Conservation (phyloP, 1,139 yeast species). For the Insectozyma bohioensis region DNA sequence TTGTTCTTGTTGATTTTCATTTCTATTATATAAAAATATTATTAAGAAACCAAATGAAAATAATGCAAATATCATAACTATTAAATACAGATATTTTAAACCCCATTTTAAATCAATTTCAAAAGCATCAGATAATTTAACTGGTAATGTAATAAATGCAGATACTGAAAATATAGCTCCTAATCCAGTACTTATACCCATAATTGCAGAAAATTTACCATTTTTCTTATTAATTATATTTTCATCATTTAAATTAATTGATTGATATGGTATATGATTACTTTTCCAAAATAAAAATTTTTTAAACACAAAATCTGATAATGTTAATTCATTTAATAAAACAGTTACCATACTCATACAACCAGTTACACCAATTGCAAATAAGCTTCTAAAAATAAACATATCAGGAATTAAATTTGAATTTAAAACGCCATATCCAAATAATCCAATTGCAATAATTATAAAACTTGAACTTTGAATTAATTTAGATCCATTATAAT, state of each 20-base stretch:
- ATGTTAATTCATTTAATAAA: constrained; percentile 53
- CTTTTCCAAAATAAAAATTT: constrained; percentile 25
- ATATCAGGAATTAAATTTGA: constrained; percentile 43
- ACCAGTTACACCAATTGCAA: constrained; percentile 59
- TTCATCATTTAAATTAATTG: background rate
- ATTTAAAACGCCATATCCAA: constrained; percentile 45
- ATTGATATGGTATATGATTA: constrained; percentile 3
- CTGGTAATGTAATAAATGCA: constrained; percentile 49
- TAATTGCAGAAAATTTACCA: constrained; percentile 59
- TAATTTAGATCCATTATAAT: constrained; percentile 50
- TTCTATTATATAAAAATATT: constrained; percentile 40
- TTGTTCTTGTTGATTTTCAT: constrained; percentile 4
- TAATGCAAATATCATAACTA: constrained; percentile 48
- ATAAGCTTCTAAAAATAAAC: constrained; percentile 50
- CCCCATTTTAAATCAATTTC: constrained; percentile 36
- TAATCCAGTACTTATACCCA: constrained; percentile 63
- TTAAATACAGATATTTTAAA: constrained; percentile 46
- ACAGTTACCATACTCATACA: constrained; percentile 51
- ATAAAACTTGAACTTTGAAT: constrained; percentile 50
- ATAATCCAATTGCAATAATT: constrained; percentile 45
- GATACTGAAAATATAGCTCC: constrained; percentile 67
- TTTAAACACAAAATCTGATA: constrained; percentile 40
- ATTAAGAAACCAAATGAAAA: constrained; percentile 37
- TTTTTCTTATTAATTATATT: constrained; percentile 24
- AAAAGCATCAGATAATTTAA: constrained; percentile 29